A percentile compares a stretch with the other conserved stretches of the same genome.
These are phyloP conservation scores for Rhizoclosmatium sp. DNA, from an alignment of 192 early-diverging fungal genomes.

Conservation along the genomic window DNA sequence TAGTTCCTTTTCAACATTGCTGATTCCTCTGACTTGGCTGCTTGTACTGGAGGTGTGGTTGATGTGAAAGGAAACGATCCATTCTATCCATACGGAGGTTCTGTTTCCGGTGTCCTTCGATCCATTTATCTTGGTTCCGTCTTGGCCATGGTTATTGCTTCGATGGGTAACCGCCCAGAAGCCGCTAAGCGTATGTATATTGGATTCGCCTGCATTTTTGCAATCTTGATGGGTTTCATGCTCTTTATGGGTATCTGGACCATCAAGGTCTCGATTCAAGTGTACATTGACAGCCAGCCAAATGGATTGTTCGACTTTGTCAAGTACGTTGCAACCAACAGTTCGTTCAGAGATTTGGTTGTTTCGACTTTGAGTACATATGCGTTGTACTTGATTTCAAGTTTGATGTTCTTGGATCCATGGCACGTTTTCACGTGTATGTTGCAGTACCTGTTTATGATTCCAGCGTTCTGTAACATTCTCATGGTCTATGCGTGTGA, in stretches of 20 bases:
- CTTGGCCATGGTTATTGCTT: constrained; percentile 83
- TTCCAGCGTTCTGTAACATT: constrained; percentile 91
- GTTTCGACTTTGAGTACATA: constrained; percentile 52
- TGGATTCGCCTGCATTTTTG: constrained; percentile 82
- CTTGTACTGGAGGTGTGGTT: constrained; percentile 27
- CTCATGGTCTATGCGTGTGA: constrained; percentile 88
- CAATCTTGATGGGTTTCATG: constrained; percentile 85
- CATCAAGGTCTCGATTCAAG: constrained; percentile 45
- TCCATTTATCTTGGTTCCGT: constrained; percentile 83
- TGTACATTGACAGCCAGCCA: constrained; percentile 20
- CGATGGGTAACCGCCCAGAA: constrained; percentile 96
- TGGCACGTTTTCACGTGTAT: constrained; percentile 59
- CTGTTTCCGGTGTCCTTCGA: constrained; percentile 73
- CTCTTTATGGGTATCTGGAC: constrained; percentile 68
- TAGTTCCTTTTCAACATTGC: constrained; percentile 36
- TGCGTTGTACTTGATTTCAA: constrained; percentile 52
- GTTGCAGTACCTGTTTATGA: constrained; percentile 81
- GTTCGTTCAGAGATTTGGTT: constrained; percentile 52
- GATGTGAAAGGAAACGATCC: constrained; percentile 10
- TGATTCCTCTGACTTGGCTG: background rate
- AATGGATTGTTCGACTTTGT: constrained; percentile 12
- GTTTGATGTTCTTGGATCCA: constrained; percentile 53
- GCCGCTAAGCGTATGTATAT: constrained; percentile 84
- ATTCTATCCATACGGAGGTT: constrained; percentile 47
- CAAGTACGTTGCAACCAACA: constrained; percentile 46